A percentile compares a stretch with the other conserved stretches of the same genome.
phyloP scores from a whole-genome alignment of 331 rosid species.

The Rosa hybrid region DNA sequence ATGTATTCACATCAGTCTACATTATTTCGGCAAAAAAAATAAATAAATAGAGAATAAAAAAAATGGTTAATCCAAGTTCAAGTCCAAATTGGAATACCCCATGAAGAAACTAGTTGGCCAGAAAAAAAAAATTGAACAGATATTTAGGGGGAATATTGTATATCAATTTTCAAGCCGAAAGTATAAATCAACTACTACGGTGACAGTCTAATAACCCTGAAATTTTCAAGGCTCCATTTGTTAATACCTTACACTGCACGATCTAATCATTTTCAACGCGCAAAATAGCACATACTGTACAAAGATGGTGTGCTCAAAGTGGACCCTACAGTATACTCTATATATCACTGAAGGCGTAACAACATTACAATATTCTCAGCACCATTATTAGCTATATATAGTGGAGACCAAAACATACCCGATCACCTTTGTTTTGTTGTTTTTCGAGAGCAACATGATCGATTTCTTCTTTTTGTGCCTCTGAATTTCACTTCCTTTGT shows the following conservation, averaged over 20 bases:
- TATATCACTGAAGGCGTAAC: not conserved
- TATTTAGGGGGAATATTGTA: too few relatives aligned
- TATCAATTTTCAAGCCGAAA: not conserved
- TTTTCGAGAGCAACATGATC: not conserved
- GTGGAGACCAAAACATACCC: not conserved
- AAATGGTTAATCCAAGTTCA: too few relatives aligned
- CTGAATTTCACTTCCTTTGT: not conserved
- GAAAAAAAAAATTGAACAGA: too few relatives aligned
- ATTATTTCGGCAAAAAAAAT: too few relatives aligned
- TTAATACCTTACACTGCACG: not conserved
- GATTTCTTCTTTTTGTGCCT: not conserved
- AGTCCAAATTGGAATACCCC: too few relatives aligned
- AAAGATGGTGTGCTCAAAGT: not conserved
- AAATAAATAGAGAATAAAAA: too few relatives aligned
- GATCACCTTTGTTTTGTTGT: not conserved
- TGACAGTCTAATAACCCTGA: not conserved
- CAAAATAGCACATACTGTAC: not conserved
- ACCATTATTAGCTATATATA: not conserved
- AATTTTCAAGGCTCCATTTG: not conserved
- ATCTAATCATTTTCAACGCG: not conserved
- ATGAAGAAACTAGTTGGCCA: too few relatives aligned
- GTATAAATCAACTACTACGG: not conserved
- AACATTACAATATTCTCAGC: not conserved
- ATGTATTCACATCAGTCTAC: too few relatives aligned
- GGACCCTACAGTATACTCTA: not conserved